Evolutionary conservation across 164 flowering plant genomes (phyloP).

Genomic region (Vitis cinerea): DNA sequence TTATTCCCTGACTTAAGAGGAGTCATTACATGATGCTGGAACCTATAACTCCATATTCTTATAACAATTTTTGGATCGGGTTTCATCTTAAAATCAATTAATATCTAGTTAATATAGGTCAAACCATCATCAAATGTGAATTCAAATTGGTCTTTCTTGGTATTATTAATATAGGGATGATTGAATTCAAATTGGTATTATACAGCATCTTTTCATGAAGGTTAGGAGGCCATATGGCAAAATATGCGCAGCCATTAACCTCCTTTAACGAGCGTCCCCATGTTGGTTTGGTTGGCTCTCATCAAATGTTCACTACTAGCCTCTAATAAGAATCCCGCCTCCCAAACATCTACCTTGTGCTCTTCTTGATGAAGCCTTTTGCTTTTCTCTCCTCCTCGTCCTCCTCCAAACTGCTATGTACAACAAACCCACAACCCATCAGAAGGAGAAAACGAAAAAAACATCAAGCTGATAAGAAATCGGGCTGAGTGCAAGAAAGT

Average conservation of each 20-base stretch:
- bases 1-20: too few relatives aligned
- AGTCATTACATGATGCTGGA: too few relatives aligned
- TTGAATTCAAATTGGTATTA: too few relatives aligned
- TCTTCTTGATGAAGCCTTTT: constrained; percentile 2
- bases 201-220: not conserved
- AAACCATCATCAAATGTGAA: too few relatives aligned
- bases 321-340: not conserved
- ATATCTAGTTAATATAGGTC: too few relatives aligned
- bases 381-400: constrained; percentile 8
- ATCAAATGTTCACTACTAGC: constrained; percentile 3
- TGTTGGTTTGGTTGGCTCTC: constrained; percentile 15
- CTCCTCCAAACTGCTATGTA: not conserved
- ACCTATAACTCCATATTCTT: too few relatives aligned
- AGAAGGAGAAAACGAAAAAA: not conserved
- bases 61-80: too few relatives aligned
- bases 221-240: not conserved
- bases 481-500: not conserved
- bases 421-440: too few relatives aligned
- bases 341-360: constrained; percentile 1
- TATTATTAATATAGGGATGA: too few relatives aligned
- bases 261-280: not conserved
- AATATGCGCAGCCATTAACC: not conserved
- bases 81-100: too few relatives aligned
- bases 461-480: not conserved
- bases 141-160: too few relatives aligned